Base-by-base conservation (phyloP, 192 early-diverging fungal genomes). In the Umbelopsis isabellina region DNA sequence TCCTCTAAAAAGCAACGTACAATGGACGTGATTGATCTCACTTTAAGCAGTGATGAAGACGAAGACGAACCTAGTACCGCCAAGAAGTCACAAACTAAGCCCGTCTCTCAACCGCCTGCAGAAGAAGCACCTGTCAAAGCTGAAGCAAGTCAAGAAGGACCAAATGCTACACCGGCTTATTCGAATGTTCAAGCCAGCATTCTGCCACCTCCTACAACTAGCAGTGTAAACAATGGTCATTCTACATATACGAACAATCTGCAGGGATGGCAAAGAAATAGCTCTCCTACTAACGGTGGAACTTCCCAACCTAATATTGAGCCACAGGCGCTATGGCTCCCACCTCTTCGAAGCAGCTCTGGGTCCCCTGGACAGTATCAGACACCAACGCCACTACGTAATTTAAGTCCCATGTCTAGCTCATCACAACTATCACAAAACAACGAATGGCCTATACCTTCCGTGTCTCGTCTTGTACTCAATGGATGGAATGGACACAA, bases 21-120 rank as follows among this genome's bases (percentile, higher is more conserved):
- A 20, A 70, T 79, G 11, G 86, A 89, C 23, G 75, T 87, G 46
- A 84, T 92, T 48, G 91, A 92, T 70, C 75, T 92, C 44, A 92
- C 89, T 3, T 79, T 90, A 1, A 76, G 76, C 50, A 83, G 82
- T 61, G 78, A 80, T 18, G 83, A 85, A 18, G 79, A 80, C 33
- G 79, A 71, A 11, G 75, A 72, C 1, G 65, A 69, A 0, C 7
- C 0, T 41, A 41, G 10, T 45, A 35, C 18, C 1, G 51, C 30
- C 11, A n/a, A 18, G 33, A 13, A 61, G 27, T 16, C 27, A 35
- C 16, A 13, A 5, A 3, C 25, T 35, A 12, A 33, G 7, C 27
- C 55, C 37, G 25, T 25, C 5, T 7, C 16, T 1, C 13, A 35
- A 3, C 11, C 18, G 1, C 4, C 25, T 1, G 6, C 55, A 2